phyloP scores from a whole-genome alignment of 768 basidiomycete genomes.

The Phlebiopsis gigantea region DNA sequence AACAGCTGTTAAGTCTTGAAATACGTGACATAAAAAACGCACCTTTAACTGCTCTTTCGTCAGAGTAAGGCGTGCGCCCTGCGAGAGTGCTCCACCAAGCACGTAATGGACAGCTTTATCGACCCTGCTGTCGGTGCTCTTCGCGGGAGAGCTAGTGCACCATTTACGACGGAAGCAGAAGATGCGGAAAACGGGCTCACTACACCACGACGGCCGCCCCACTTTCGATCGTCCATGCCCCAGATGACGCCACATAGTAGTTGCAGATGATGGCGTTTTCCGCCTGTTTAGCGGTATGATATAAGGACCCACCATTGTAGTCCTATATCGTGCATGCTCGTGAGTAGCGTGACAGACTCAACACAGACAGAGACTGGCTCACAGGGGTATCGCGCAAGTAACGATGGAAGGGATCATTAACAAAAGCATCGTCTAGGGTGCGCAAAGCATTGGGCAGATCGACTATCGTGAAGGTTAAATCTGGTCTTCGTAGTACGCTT shows the following conservation, averaged over 20 bases:
- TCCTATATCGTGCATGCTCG: too few relatives aligned
- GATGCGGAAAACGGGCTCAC: neutral
- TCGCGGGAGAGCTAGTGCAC: neutral
- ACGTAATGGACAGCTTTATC: neutral
- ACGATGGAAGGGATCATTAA: neutral
- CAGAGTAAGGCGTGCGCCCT: neutral
- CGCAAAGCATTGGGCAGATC: neutral
- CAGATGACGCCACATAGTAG: neutral
- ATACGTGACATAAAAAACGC: neutral
- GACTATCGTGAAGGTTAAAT: neutral
- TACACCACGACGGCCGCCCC: slow-evolving; percentile 3
- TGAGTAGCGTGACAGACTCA: too few relatives aligned
- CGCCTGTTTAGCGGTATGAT: neutral
- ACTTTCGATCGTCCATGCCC: slow-evolving; percentile 8
- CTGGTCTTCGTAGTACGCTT: too few relatives aligned
- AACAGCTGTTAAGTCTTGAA: neutral
- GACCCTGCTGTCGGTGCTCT: neutral
- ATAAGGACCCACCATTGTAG: neutral
- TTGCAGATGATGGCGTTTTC: neutral
- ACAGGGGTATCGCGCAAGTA: slow-evolving; percentile 7
- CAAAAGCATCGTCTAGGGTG: neutral
- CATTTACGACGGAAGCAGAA: neutral
- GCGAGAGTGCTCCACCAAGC: neutral
- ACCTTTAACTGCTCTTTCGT: slow-evolving; percentile 6
- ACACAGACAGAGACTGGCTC: neutral